Evolutionary conservation across 2,329 filamentous ascomycete genomes (phyloP), one percentile per base, ranked within the genome.

Genomic region (Clonostachys rosea): DNA sequence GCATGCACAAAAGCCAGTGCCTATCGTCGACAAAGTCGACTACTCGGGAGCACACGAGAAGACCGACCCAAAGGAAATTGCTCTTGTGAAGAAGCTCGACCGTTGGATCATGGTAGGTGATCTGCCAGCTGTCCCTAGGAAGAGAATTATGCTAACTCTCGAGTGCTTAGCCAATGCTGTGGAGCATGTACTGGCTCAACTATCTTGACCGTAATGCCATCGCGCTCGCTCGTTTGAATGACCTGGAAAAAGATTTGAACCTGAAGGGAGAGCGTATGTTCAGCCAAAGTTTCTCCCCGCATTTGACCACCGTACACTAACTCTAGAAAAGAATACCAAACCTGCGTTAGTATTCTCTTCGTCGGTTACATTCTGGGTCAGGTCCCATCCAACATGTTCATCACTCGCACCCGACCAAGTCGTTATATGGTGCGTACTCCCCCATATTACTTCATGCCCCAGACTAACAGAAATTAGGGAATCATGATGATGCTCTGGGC

Each of bases 161-260:
- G 13, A 16, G 2, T n/a, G n/a, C 34, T 14, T 13, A 64, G 55
- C 63, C 64, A 0, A 66, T 65, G 54, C 56, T 66, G 5, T 67
- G 63, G 62, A 54, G 56, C 48, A 62, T 68, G 59, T 74, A 73
- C 51, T 73, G 67, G 56, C 59, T 73, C 40, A 73, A 70, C 49
- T 71, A 71, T 45, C 60, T 74, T 17, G 72, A 75, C 40, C 62
- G 70, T 7, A 74, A 74, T 47, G 71, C 71, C 30, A 74, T 76
- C 51, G 69, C 70, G 0, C 62, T 72, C 35, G 72, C 72, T 2
- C 56, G 60, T 2, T 50, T 66, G 14, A 66, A 66, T 18, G 53
- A 56, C 40, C 56, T 63, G 0, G 60, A 63, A 34, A 49, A 57
- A 9, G 59, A 63, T 24, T 51, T 63, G 0, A 59, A 60, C 16